A percentile compares a stretch with the other conserved stretches of the same genome.
Conservation (phyloP, 2,329 filamentous ascomycete species). For the Trichophyton simii region DNA sequence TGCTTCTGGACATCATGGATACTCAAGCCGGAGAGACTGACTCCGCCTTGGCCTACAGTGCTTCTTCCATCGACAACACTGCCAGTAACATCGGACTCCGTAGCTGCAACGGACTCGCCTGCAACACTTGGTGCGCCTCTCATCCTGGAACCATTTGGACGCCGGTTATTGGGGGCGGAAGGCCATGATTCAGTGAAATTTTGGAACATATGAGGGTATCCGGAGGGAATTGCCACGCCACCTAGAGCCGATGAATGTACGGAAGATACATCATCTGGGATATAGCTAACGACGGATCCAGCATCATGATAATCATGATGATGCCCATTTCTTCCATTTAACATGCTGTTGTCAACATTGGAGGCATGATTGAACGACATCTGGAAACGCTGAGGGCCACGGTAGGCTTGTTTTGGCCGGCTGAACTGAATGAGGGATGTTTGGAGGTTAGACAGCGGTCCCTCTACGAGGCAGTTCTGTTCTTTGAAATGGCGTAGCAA, state of each 20-base stretch:
- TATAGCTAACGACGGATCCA: constrained; percentile 85
- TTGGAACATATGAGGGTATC: constrained; percentile 91
- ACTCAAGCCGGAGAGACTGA: constrained; percentile 73
- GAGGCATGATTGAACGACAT: constrained; percentile 60
- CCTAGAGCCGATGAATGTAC: constrained; percentile 86
- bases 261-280: constrained; percentile 92
- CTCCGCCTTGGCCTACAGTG: constrained; percentile 59
- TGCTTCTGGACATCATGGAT: constrained; percentile 59
- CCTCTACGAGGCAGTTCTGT: constrained; percentile 87
- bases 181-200: constrained; percentile 89
- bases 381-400: constrained; percentile 75
- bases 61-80: constrained; percentile 65
- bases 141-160: constrained; percentile 51
- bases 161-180: constrained; percentile 57
- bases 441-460: constrained; percentile 89
- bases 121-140: constrained; percentile 65
- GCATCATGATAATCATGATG: constrained; percentile 54
- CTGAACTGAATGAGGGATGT: constrained; percentile 90
- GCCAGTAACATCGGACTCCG: constrained; percentile 72
- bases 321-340: constrained; percentile 37
- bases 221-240: constrained; percentile 65
- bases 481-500: constrained; percentile 95
- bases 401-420: constrained; percentile 82
- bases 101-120: constrained; percentile 84
- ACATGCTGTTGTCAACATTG: constrained; percentile 43